phyloP scores from a whole-genome alignment of 768 basidiomycete genomes.

The Mrakia frigida region DNA sequence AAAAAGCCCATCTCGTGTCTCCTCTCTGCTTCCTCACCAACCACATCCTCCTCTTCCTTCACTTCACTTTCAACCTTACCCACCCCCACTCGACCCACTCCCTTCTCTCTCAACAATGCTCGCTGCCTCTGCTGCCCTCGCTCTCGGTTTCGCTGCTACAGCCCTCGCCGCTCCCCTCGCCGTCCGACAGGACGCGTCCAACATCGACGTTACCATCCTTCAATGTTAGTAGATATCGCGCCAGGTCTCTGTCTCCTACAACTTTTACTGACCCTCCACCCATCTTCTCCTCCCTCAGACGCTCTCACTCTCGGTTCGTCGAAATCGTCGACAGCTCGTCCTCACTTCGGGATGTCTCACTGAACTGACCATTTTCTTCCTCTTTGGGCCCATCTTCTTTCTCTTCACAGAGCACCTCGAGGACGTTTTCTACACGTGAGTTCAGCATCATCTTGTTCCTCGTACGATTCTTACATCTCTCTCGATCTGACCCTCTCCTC shows the following conservation, averaged over 20 bases:
- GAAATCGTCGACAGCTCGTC: neutral
- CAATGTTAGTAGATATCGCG: neutral
- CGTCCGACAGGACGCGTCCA: neutral
- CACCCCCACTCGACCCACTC: neutral
- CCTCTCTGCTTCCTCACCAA: neutral
- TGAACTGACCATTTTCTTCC: neutral
- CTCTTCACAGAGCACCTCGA: slow-evolving; percentile 6
- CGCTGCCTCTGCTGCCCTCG: neutral
- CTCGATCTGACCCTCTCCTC: neutral
- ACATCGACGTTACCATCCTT: slow-evolving; percentile 16
- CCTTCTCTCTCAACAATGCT: neutral
- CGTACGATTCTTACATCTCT: neutral
- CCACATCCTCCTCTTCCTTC: neutral
- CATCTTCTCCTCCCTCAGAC: neutral
- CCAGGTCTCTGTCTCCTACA: too few species aligned
- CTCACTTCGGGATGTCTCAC: neutral
- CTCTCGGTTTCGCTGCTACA: neutral
- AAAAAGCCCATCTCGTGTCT: neutral
- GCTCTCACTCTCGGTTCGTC: slow-evolving; percentile 15
- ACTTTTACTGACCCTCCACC: neutral
- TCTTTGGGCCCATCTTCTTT: neutral
- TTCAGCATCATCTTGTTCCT: neutral
- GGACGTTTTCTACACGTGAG: slow-evolving; percentile 3
- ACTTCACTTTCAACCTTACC: neutral
- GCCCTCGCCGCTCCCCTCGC: neutral